Evolutionary conservation across 768 basidiomycete species (phyloP), one percentile per base, ranked within the genome.

Genomic region (Termitomyces sp.): DNA sequence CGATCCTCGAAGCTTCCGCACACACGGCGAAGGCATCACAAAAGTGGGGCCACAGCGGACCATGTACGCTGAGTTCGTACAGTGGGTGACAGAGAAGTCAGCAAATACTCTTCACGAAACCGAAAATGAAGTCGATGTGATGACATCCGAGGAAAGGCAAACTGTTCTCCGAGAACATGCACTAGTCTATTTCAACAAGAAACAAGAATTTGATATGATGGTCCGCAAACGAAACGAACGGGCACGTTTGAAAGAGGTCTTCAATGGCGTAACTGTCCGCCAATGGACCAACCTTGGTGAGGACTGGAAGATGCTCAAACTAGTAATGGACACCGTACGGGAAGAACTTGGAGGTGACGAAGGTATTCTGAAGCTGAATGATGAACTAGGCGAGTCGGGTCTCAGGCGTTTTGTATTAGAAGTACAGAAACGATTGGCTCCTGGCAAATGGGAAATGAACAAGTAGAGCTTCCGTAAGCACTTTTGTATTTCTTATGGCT

Each of bases 41-140:
- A 83, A 81, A 61, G 76, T 75, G 51, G 76, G 73, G 57, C 65
- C 66, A 31, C 75, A 75, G 18, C 77, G 88, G 18, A 70, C 62
- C 41, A 86, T 88, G 85, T 87, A 85, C 62, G 66, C 70, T 10
- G 77, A 80, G 50, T 90, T 88, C 55, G 70, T 84, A 5, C 62
- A 70, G 8, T 88, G 80, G 78, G 79, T 74, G 16, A 64, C 72
- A 24, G 68, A 65, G 47, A 66, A 64, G 58, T 22, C 31, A 22
- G 20, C 59, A 5, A 55, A 60, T 36, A 56, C 18, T 8, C n/a
- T n/a, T 47, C 36, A 12, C 2, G 20, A 55, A 8, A 55, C 60
- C 20, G 56, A 66, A 31, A 4, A 16, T 18, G 15, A 51, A 18
- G 50, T 16, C 10, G 18, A n/a, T 34, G n/a, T n/a, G n/a, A n/a